phyloP scores from a whole-genome alignment of 306 rosid genomes.

The Delonix regia region DNA sequence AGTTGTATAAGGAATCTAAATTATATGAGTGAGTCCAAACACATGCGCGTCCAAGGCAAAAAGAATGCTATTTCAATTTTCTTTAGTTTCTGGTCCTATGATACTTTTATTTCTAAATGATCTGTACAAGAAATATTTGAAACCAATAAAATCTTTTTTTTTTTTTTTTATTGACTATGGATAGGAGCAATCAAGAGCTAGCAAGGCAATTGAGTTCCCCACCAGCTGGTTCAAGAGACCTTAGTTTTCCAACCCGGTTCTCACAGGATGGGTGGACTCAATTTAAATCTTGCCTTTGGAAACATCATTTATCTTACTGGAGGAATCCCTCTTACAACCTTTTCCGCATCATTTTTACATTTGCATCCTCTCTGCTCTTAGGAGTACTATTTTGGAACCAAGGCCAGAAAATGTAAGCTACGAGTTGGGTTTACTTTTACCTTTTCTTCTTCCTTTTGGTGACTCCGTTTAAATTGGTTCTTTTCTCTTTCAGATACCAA shows the following conservation, averaged over 20 bases:
- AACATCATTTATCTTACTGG: not conserved
- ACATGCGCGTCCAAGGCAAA: not conserved
- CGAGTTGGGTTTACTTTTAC: not conserved
- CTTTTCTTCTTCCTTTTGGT: too few species aligned
- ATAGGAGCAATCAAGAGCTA: not conserved
- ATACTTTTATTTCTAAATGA: not conserved
- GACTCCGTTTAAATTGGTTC: too few species aligned
- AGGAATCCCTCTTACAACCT: not conserved
- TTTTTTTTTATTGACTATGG: not conserved
- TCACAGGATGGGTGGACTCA: not conserved
- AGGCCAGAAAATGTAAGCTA: not conserved
- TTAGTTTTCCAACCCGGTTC: not conserved
- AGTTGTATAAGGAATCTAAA: not conserved
- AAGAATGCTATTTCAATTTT: not conserved
- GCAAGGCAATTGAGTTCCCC: not conserved
- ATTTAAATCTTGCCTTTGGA: not conserved
- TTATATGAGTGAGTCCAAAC: not conserved
- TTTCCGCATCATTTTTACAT: not conserved
- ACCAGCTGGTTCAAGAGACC: not conserved
- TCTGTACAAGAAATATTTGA: not conserved
- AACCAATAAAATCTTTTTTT: not conserved
- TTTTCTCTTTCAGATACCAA: too few species aligned
- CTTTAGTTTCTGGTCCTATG: not conserved
- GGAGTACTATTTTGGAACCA: not conserved
- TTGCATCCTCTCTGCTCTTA: not conserved